Evolutionary conservation across 2,329 filamentous ascomycete species (phyloP), one percentile per base, ranked within the genome.

Genomic region (Fusarium nanum): DNA sequence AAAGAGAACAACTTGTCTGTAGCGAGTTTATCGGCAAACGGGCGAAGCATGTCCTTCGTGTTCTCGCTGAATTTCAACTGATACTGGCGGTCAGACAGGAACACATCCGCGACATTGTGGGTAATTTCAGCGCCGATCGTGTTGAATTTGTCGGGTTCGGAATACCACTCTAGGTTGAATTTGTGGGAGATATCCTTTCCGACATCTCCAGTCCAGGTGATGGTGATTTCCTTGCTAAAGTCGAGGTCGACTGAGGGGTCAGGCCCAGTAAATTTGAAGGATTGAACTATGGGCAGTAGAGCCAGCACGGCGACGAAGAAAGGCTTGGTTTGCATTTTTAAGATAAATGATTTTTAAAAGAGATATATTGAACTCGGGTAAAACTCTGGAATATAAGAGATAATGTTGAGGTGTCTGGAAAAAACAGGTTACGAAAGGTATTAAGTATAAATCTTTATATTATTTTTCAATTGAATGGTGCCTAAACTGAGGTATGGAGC

Each of bases 201-300:
- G 18, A 59, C 25, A 3, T 27, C 40, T n/a, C 50, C 49, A 6
- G 9, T 54, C 56, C 56, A 59, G 5, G 56, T 59, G 30, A 59
- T 59, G 16, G 18, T 45, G 9, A 55, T 18, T 11, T 60, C 30
- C 14, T 46, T 40, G 18, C 16, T 60, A 16, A 60, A 14, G 41
- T 60, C 50, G 6, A 60, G 22, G 11, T 25, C 41, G n/a, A 56
- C 18, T 30, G 37, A 56, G 20, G 56, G 50, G 10, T 60, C 20
- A 20, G 50, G 56, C 9, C 56, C 41, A 14, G 56, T 56, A 10
- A 60, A 56, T 16, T 60, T 18, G 30, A 60, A 60, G 20, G 50
- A 25, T 10, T 18, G 20, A 12, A 18, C 20, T 14, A 16, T 12
- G 13, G 56, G 41, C 16, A 56, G 8, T 4, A 20, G 12, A 5